Evolutionary conservation across 768 basidiomycete genomes (phyloP), one percentile per base, ranked within the genome.

Genomic region (Collybia sp.): DNA sequence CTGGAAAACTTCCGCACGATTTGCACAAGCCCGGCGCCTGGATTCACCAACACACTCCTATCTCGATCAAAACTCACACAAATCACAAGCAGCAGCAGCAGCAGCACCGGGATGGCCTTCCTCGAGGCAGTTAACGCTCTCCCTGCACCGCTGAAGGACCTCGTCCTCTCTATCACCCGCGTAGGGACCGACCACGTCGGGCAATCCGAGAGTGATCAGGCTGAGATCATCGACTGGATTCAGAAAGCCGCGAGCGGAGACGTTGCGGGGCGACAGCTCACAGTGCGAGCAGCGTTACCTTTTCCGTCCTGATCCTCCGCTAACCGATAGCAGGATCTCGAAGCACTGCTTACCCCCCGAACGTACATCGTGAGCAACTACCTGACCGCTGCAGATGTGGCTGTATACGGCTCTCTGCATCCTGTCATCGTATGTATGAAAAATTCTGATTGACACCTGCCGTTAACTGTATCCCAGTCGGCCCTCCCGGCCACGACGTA

Each of bases 331-430:
- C 51, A 96, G 93, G 76, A 77, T 30, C 71, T 97, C 50, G 81
- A 95, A 59, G 65, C 76, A 1, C 66, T 82, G 38, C 74, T 98
- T 42, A 68, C 77, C 12, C 80, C 88, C 17, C 77, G 83, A 57
- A 96, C 93, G 17, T 97, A 91, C 66, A 65, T 93, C 56, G 87
- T 93, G 55, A 79, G 79, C 61, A 88, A 90, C 66, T 79, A 86
- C 55, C 71, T 93, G 45, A 91, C 93, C 15, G 87, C 83, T 2
- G 95, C 94, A 38, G 96, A 99, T 64, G 79, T 93, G 45, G 89
- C 88, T 9, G 66, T 97, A 41, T 98, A 94, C 63, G 93, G 86
- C 18, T 80, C 84, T n/a, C 75, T 98, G 25, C 87, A 94, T 62
- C 83, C 92, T 6, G 70, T 76, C 41, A 60, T 94, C 50, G 95